phyloP scores from a whole-genome alignment of 371 early-diverging fungal species.

The Coemansia sp. region DNA sequence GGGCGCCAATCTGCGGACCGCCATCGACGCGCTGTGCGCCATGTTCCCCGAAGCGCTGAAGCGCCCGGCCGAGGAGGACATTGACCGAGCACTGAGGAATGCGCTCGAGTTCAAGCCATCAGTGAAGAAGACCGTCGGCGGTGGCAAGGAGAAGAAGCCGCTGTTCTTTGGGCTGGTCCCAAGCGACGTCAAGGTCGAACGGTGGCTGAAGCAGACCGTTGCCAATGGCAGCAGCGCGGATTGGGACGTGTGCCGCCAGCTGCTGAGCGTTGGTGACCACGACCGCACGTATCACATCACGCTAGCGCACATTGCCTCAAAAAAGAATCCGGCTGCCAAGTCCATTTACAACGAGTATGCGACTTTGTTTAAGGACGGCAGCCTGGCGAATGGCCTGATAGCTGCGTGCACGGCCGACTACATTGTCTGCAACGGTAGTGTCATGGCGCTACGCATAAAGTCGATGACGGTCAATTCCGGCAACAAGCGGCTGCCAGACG shows the following conservation, averaged over 20 bases:
- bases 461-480: slow-evolving; percentile 15
- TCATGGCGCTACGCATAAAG: slow-evolving; percentile 45
- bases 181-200: slow-evolving; percentile 18
- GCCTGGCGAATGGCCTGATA: neutral
- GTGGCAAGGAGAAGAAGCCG: slow-evolving; percentile 20
- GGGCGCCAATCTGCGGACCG: slow-evolving; percentile 42
- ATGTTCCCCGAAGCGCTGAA: slow-evolving; percentile 31
- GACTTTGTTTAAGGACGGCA: neutral
- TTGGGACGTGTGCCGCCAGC: slow-evolving; percentile 9
- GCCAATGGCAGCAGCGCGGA: neutral
- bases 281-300: slow-evolving; percentile 52
- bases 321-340: slow-evolving; percentile 17
- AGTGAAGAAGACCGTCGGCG: slow-evolving; percentile 35
- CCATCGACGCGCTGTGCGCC: slow-evolving; percentile 50
- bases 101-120: slow-evolving; percentile 46
- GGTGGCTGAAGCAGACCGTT: slow-evolving; percentile 39
- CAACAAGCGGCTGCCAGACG: neutral
- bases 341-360: slow-evolving; percentile 32
- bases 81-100: slow-evolving; percentile 49
- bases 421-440: slow-evolving; percentile 35
- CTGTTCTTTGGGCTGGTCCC: slow-evolving; percentile 51
- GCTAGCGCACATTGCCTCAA: slow-evolving; percentile 44
- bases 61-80: slow-evolving; percentile 43
- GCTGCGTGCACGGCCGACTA: slow-evolving; percentile 44
- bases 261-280: slow-evolving; percentile 1